Base-by-base conservation (phyloP, 768 basidiomycete genomes). In the Mycena galericulata region DNA sequence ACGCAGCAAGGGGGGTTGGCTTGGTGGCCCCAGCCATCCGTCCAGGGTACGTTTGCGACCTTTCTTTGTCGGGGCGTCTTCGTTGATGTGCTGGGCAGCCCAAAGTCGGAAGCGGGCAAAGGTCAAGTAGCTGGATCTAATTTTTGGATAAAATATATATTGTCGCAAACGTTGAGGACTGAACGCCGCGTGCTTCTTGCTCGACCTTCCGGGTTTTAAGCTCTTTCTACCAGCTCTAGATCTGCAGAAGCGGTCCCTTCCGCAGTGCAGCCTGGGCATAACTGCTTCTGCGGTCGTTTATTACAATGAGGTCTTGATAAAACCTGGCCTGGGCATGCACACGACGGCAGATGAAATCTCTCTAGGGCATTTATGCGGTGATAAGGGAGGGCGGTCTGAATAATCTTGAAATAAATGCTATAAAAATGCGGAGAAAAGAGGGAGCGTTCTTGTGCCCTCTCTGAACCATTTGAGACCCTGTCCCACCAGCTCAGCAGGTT, bases 1-100 rank as follows among this genome's bases (percentile, higher is more conserved):
- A 90, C 90, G 29, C 85, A 82, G 71, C 74, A 81, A 20, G 90
- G 90, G 1, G 77, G 81, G 36, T 74, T 91, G 45, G 82, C 81
- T 26, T 90, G 90, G 90, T 91, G 89, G 89, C 81, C 83, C 24
- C 81, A 82, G 65, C 85, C 84, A 54, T 76, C 68, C 36, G 67
- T 32, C 29, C 58, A 43, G 51, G 46, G 62, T 67, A 51, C 22
- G 68, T 64, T 51, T 55, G 34, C 27, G 18, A 29, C 20, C 26
- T 46, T 9, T 51, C 26, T 15, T 63, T 24, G 29, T 18, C 27
- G 26, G 43, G 26, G 29, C 17, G 8, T 20, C 10, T n/a, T 49
- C 32, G 30, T 46, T 61, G 51, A 60, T 51, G 50, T 50, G 30
- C 18, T 24, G 26, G 17, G 51, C 36, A 54, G 57, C 58, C 36